These are phyloP conservation scores for Mortierella sp. DNA, from an alignment of 371 early-diverging fungal genomes.

Conservation along the genomic window DNA sequence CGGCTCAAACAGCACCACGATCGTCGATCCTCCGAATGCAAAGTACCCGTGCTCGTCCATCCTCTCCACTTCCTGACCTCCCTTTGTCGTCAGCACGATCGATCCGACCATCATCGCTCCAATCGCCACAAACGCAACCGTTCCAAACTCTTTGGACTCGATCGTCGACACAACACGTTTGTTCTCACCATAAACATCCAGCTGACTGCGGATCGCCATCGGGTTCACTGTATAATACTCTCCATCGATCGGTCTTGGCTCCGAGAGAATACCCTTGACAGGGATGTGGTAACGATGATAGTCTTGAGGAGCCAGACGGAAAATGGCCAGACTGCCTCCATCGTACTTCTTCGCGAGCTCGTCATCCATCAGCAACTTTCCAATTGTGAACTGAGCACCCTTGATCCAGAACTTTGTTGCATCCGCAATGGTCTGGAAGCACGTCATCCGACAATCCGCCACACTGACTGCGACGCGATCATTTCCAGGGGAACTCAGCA, in stretches of 20 bases:
- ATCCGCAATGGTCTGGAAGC: constrained; percentile 72
- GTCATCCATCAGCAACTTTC: constrained; percentile 63
- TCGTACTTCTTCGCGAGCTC: constrained; percentile 61
- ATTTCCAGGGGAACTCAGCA: constrained; percentile 67
- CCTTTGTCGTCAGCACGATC: constrained; percentile 70
- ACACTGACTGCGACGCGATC: constrained; percentile 76
- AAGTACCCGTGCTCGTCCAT: constrained; percentile 87
- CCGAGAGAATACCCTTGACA: constrained; percentile 75
- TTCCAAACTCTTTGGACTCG: constrained; percentile 74
- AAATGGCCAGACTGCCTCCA: constrained; percentile 77
- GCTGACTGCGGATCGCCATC: constrained; percentile 80
- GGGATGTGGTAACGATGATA: constrained; percentile 81
- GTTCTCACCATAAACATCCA: constrained; percentile 89
- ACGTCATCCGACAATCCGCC: constrained; percentile 82
- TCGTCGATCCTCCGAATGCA: constrained; percentile 82
- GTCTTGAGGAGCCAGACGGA: constrained; percentile 88
- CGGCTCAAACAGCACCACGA: constrained; percentile 76
- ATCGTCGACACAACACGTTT: constrained; percentile 74
- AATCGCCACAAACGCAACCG: constrained; percentile 77
- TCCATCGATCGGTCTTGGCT: constrained; percentile 68
- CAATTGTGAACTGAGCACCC: constrained; percentile 76
- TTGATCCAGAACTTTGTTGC: constrained; percentile 89
- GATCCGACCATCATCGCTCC: constrained; percentile 92
- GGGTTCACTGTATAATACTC: constrained; percentile 88
- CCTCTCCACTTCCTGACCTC: constrained; percentile 62